Conservation (phyloP, 805 yeast genomes). For the Teunomyces aglyptinius region DNA sequence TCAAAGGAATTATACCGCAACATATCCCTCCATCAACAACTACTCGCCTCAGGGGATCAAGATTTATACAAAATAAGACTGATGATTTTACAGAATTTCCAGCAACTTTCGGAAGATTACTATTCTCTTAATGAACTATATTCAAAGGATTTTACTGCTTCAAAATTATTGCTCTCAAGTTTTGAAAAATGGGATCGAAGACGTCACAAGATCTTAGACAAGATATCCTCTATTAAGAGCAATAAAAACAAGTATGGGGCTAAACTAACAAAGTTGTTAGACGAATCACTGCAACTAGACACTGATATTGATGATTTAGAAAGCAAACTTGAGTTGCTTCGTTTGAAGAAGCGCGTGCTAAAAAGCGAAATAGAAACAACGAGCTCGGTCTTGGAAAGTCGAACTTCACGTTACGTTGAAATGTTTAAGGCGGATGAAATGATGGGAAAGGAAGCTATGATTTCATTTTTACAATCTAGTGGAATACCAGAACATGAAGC, state of each 20-base stretch:
- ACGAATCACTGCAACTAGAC: conserved; percentile 31
- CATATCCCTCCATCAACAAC: conserved; percentile 21
- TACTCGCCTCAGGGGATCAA: conserved; percentile 33
- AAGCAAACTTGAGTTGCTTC: conserved; percentile 27
- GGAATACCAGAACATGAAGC: conserved; percentile 17
- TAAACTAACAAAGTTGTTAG: conserved; percentile 35
- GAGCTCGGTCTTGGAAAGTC: conserved; percentile 50
- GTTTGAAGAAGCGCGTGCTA: conserved; percentile 32
- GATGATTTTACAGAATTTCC: conserved; percentile 26
- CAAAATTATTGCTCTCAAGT: conserved; percentile 21
- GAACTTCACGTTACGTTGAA: conserved; percentile 43
- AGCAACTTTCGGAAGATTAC: conserved; percentile 41
- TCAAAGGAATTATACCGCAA: conserved; percentile 22
- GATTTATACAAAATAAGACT: conserved; percentile 27
- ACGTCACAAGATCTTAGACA: conserved; percentile 30
- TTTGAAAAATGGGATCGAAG: conserved; percentile 43
- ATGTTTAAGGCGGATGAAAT: conserved; percentile 37
- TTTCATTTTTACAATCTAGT: conserved; percentile 22
- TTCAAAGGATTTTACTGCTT: conserved; percentile 31
- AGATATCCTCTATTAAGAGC: conserved; percentile 40
- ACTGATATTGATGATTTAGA: conserved; percentile 41
- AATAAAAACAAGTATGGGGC: conserved; percentile 41
- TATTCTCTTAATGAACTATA: conserved; percentile 49
- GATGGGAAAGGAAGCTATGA: conserved; percentile 35
- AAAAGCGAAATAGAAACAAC: conserved; percentile 42